These are phyloP conservation scores for Peronospora belbahrii DNA, from an alignment of 352 stramenopile species.

Conservation along the genomic window DNA sequence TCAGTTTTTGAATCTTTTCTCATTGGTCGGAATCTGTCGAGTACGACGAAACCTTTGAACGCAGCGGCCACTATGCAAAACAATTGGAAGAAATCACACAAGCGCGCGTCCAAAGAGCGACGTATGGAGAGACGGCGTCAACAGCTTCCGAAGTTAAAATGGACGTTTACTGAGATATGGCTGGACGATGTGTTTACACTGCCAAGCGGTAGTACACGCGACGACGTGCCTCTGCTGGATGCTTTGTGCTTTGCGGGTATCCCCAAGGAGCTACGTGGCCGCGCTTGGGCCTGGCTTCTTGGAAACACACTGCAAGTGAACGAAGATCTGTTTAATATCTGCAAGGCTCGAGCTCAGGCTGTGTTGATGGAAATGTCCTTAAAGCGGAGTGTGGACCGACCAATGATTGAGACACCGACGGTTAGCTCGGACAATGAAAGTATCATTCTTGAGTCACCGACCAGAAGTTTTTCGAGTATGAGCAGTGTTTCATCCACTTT, in stretches of 20 bases:
- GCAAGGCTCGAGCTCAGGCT: conserved; percentile 59
- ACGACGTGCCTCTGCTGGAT: conserved; percentile 35
- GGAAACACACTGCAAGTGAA: conserved; percentile 83
- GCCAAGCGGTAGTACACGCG: conserved; percentile 24
- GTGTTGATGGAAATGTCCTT: conserved; percentile 71
- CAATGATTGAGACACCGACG: conserved; percentile 13
- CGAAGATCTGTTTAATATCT: conserved; percentile 80
- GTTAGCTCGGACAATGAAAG: conserved; percentile 17
- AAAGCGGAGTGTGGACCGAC: conserved; percentile 48
- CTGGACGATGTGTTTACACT: conserved; percentile 52
- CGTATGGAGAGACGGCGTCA: conserved; percentile 54
- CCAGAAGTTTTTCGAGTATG: conserved; percentile 20
- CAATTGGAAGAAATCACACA: conserved; percentile 13
- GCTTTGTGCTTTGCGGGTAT: conserved; percentile 75
- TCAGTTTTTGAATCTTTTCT: conserved; percentile 18
- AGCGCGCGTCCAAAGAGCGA: conserved; percentile 52
- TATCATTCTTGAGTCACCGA: conserved; percentile 20
- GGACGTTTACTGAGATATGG: conserved; percentile 70
- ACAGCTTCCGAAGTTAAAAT: conserved; percentile 59
- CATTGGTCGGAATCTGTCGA: conserved; percentile 35
- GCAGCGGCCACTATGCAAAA: conserved; percentile 17
- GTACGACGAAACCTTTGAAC: conserved; percentile 26
- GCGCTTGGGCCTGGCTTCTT: conserved; percentile 71
- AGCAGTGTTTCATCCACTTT: conserved; percentile 30
- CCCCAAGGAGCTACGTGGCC: conserved; percentile 73